phyloP scores from a whole-genome alignment of 768 basidiomycete species.

The Russula abietina region DNA sequence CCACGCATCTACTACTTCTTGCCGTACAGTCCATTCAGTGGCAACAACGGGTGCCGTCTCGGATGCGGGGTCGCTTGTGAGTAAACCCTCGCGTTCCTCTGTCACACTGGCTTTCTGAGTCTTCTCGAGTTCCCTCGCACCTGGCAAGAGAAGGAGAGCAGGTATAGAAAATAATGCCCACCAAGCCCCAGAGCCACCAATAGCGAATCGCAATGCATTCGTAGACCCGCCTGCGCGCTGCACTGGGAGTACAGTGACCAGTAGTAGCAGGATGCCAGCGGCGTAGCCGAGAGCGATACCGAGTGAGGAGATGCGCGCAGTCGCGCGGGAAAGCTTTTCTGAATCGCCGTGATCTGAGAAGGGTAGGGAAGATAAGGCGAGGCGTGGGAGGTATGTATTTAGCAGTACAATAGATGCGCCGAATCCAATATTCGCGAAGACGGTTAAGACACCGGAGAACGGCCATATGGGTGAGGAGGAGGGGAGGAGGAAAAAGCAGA shows the following conservation, averaged over 20 bases:
- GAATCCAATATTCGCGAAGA: conserved; percentile 79
- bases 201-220: conserved; percentile 71
- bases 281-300: conserved; percentile 85
- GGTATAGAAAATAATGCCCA: conserved; percentile 83
- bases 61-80: background rate
- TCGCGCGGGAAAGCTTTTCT: conserved; percentile 58
- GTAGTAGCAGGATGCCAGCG: conserved; percentile 71
- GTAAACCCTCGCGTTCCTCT: conserved; percentile 21
- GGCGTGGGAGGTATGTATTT: conserved; percentile 79
- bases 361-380: conserved; percentile 42
- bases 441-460: conserved; percentile 60
- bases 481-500: conserved; percentile 65
- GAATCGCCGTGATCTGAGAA: conserved; percentile 37
- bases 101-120: conserved; percentile 6
- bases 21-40: conserved; percentile 39
- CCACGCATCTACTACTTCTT: conserved; percentile 70
- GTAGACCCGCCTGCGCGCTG: conserved; percentile 67
- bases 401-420: conserved; percentile 83
- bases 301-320: conserved; percentile 74
- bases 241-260: conserved; percentile 76
- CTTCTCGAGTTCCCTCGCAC: conserved; percentile 27
- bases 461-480: conserved; percentile 68
- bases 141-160: conserved; percentile 68
- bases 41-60: background rate
- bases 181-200: conserved; percentile 80